Conservation (phyloP, 495 filamentous ascomycete species). For the Aspergillus asperescens region DNA sequence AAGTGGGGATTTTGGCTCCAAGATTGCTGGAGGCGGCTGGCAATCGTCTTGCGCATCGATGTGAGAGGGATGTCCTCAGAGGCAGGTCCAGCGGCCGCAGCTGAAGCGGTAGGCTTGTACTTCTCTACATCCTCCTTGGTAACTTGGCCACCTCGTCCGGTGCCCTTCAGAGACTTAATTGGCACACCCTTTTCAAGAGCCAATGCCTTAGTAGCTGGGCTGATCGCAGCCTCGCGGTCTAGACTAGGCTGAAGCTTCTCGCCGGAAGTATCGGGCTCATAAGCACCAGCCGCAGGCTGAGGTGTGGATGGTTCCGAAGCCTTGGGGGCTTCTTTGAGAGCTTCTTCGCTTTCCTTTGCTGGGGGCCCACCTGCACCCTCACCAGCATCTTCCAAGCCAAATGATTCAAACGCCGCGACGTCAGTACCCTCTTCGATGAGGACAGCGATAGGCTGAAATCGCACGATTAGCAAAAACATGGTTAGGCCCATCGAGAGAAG, state of each 20-base stretch:
- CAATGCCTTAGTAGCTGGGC: conserved; percentile 70
- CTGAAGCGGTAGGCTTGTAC: conserved; percentile 49
- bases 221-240: conserved; percentile 69
- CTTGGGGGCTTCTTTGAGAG: conserved; percentile 48
- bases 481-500: conserved; percentile 3
- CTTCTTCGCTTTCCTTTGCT: conserved; percentile 60
- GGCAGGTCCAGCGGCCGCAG: conserved; percentile 53
- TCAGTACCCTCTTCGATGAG: conserved; percentile 88
- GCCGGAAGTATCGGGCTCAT: conserved; percentile 68
- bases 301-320: conserved; percentile 55
- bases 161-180: conserved; percentile 77
- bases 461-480: background rate
- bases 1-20: conserved; percentile 93
- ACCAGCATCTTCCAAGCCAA: conserved; percentile 84
- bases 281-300: conserved; percentile 51
- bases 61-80: conserved; percentile 82
- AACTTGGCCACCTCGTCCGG: conserved; percentile 78
- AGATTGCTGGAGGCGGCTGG: conserved; percentile 82
- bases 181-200: conserved; percentile 82
- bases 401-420: conserved; percentile 78
- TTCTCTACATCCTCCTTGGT: conserved; percentile 93
- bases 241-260: conserved; percentile 78
- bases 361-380: conserved; percentile 63
- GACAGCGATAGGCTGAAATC: conserved; percentile 81
- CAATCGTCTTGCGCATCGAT: conserved; percentile 98